These are phyloP conservation scores for Exophiala xenobiotica DNA, from an alignment of 2,329 filamentous ascomycete genomes.

Conservation along the genomic window DNA sequence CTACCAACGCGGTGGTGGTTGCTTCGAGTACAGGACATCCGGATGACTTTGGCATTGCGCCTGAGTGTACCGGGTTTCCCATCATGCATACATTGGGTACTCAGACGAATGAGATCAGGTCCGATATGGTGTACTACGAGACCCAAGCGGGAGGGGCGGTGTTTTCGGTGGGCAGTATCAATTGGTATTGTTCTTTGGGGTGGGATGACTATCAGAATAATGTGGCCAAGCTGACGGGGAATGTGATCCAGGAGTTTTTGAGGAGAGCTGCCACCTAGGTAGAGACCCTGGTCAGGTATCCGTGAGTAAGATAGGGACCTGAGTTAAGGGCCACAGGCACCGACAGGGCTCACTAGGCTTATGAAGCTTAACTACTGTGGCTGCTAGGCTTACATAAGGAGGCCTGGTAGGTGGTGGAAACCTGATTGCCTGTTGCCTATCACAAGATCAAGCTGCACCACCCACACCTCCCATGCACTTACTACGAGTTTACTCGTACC, in stretches of 20 bases:
- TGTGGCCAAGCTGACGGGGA: slow-evolving; percentile 31
- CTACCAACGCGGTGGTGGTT: slow-evolving; percentile 33
- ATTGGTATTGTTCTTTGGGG: slow-evolving; percentile 31
- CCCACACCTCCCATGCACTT: no score
- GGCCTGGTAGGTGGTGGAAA: no score
- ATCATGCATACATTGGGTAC: slow-evolving; percentile 30
- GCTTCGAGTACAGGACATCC: slow-evolving; percentile 28
- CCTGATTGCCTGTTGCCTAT: no score
- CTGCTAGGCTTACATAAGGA: no score
- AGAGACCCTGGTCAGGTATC: no score
- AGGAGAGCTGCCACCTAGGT: slow-evolving; percentile 11
- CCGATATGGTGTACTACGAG: slow-evolving; percentile 32
- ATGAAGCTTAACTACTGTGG: no score
- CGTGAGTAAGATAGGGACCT: no score
- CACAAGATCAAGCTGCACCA: no score
- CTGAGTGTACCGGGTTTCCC: slow-evolving; percentile 26
- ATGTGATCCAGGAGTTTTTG: slow-evolving; percentile 30
- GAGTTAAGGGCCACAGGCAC: no score
- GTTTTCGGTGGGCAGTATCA: slow-evolving; percentile 34
- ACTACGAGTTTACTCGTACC: no score
- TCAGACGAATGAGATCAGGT: slow-evolving; percentile 26
- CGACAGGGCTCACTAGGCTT: no score
- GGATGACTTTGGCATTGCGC: slow-evolving; percentile 27
- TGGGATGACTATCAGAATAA: slow-evolving; percentile 33
- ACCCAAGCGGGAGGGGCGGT: slow-evolving; percentile 29